Conservation (phyloP, 805 yeast genomes). For the Candida gorgasii region DNA sequence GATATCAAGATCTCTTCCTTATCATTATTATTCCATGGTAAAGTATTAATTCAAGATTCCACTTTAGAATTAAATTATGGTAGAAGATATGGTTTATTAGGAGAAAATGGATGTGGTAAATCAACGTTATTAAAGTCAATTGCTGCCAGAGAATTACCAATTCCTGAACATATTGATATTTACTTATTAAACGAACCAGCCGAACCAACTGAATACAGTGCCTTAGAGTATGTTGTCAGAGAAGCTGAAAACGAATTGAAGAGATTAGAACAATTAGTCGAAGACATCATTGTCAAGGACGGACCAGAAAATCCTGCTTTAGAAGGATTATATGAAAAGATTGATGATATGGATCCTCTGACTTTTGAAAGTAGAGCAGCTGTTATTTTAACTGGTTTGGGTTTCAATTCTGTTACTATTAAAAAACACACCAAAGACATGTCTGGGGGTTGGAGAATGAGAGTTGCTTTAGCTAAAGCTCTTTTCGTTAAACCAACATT, state of each 20-base stretch:
- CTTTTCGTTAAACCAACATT: constrained; percentile 96
- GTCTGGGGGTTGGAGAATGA: constrained; percentile 99
- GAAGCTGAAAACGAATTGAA: constrained; percentile 94
- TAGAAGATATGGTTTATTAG: constrained; percentile 94
- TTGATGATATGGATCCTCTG: constrained; percentile 92
- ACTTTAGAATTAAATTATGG: constrained; percentile 92
- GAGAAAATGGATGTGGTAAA: constrained; percentile 99
- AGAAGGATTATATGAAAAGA: constrained; percentile 91
- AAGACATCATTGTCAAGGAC: constrained; percentile 81
- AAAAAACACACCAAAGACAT: constrained; percentile 94
- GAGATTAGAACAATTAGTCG: constrained; percentile 87
- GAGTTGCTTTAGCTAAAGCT: constrained; percentile 98
- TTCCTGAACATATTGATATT: constrained; percentile 88
- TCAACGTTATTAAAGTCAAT: constrained; percentile 90
- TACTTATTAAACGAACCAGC: constrained; percentile 97
- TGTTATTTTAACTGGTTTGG: constrained; percentile 92
- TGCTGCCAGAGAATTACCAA: constrained; percentile 95
- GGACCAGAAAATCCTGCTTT: constrained; percentile 90
- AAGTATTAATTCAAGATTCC: constrained; percentile 91
- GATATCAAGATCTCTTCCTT: constrained; percentile 91
- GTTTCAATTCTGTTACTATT: constrained; percentile 86
- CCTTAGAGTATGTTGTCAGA: constrained; percentile 92
- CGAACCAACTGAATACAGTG: constrained; percentile 86
- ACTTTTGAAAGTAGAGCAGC: constrained; percentile 98
- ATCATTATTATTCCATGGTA: constrained; percentile 94